Evolutionary conservation across 2,329 filamentous ascomycete species (phyloP), one percentile per base, ranked within the genome.

Genomic region (Cladophialophora carrionii): DNA sequence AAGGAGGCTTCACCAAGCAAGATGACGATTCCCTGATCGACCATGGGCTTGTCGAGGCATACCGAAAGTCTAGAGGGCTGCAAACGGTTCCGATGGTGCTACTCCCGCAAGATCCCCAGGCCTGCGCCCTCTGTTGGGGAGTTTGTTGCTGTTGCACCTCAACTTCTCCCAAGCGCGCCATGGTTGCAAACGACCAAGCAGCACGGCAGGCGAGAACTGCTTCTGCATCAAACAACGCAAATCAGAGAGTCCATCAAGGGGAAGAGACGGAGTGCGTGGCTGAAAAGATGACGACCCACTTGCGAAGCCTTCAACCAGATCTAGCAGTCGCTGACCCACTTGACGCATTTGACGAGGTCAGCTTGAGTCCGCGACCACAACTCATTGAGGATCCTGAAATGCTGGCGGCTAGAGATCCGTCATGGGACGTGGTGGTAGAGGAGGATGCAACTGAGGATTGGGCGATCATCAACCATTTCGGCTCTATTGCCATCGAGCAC

Each of bases 381-480:
- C 17, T 7, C 17, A 29, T 43, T 14, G 59, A 61, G 24, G 26
- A 55, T 32, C 10, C 24, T 9, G 26, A 29, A 29, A 37, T 32
- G 37, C 10, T 49, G 12, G 41, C 37, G 14, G 34, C 37, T 12
- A 20, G 31, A 24, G 37, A 61, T 8, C 34, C 37, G 12, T 61
- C 52, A 31, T 61, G 59, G 59, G 49, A 61, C 48, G 9, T 54
- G 34, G 54, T 61, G 12, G 34, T 22, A 8, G 52, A 61, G 26
- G 41, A 34, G 14, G 59, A 55, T 32, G 51, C 59, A 29, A 55
- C 46, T 22, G 59, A 61, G 52, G 59, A 55, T 31, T 61, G 59
- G 59, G 34, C 32, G 20, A 37, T 61, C 17, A 55, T 61, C 29
- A 55, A 61, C 26, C 59, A 54, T 17, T 55, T 61, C 31, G 59